A percentile compares a stretch with the other conserved stretches of the same genome.
Conservation (phyloP, 2,329 filamentous ascomycete genomes). For the Sporothrix dimorphospora region DNA sequence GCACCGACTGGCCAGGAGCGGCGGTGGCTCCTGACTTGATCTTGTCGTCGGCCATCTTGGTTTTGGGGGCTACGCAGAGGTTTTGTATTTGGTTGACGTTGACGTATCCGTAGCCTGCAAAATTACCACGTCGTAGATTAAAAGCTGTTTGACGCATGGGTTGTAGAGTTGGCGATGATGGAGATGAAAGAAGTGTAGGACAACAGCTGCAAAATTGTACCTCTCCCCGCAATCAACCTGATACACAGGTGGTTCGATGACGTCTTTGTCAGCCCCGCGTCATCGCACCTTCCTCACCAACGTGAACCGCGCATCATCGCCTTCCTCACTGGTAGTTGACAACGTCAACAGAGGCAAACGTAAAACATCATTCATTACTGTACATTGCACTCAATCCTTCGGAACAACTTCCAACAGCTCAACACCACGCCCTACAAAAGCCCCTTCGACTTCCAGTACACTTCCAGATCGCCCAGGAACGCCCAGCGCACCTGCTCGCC, state of each 20-base stretch:
- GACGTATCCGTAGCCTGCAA: not conserved
- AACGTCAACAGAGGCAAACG: not conserved
- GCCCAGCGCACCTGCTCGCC: constrained; percentile 32
- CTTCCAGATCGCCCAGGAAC: constrained; percentile 33
- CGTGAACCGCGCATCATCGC: not conserved
- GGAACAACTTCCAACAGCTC: not conserved
- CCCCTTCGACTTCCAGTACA: constrained; percentile 23
- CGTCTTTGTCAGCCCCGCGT: constrained; percentile 17
- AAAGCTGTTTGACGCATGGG: not conserved
- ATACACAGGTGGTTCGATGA: constrained; percentile 3
- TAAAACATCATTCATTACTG: constrained; percentile 2
- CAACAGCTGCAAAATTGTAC: not conserved
- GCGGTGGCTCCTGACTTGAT: not conserved
- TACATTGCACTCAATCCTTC: not conserved
- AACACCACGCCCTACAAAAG: not conserved
- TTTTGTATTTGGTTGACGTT: too few relatives aligned
- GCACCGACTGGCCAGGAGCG: not conserved
- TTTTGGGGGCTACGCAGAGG: not conserved
- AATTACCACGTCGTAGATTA: not conserved
- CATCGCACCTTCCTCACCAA: constrained; percentile 9
- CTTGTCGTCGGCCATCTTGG: constrained; percentile 3
- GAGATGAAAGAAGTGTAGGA: not conserved
- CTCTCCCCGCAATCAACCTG: not conserved
- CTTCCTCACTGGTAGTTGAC: not conserved
- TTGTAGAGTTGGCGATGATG: not conserved